phyloP scores from a whole-genome alignment of 768 basidiomycete genomes.

The Tulasnella sp. region DNA sequence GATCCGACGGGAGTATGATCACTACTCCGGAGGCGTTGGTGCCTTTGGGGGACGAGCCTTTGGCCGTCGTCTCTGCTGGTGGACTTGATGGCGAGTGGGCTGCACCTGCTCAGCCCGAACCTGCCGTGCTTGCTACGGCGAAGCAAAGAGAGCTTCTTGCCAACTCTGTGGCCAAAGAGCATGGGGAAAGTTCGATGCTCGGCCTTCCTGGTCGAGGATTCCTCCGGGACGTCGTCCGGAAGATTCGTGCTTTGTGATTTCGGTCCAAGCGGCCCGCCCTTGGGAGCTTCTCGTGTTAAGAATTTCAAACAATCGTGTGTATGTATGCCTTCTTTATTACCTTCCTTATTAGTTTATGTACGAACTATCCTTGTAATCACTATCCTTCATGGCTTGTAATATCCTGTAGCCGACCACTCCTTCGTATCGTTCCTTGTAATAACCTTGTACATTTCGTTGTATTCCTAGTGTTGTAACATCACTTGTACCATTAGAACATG shows the following conservation, averaged over 20 bases:
- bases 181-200: not conserved
- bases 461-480: slow-evolving; percentile 1
- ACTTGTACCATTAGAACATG: not conserved
- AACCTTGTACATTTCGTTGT: not conserved
- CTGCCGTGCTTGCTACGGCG: not conserved
- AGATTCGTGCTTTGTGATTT: slow-evolving; percentile 16
- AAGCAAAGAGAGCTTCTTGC: not conserved
- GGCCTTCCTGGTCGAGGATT: slow-evolving; percentile 16
- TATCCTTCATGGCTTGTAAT: not conserved
- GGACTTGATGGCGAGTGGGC: slow-evolving; percentile 23
- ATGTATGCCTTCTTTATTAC: not conserved
- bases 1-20: slow-evolving; percentile 22
- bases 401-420: not conserved
- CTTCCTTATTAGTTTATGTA: not conserved
- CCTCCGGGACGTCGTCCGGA: slow-evolving; percentile 20
- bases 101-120: not conserved
- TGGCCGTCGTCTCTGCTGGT: slow-evolving; percentile 17
- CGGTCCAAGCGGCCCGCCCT: not conserved
- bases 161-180: not conserved
- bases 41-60: slow-evolving; percentile 10
- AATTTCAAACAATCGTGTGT: too few species aligned
- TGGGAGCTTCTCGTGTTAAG: not conserved
- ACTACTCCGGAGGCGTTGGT: slow-evolving; percentile 12
- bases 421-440: not conserved
- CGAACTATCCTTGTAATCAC: not conserved